These are phyloP conservation scores for Starmerella ratchasimensis DNA, from an alignment of 805 yeast species.

Conservation along the genomic window DNA sequence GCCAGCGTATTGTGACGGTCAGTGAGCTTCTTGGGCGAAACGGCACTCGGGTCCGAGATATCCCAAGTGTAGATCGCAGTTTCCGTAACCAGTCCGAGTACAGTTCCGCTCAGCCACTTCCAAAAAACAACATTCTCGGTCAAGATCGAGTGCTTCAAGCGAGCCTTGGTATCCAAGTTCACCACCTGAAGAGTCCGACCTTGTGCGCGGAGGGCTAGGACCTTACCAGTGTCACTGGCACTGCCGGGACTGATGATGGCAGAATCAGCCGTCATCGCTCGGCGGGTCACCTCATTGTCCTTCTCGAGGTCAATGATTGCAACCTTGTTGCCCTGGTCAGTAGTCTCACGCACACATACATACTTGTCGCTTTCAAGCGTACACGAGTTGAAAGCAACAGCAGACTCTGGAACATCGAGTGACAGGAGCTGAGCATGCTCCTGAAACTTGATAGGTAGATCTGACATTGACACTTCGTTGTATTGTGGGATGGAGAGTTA, in stretches of 20 bases:
- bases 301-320: slow-evolving; percentile 79
- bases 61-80: slow-evolving; percentile 67
- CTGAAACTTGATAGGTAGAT: slow-evolving; percentile 92
- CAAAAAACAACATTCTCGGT: slow-evolving; percentile 85
- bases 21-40: slow-evolving; percentile 70
- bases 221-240: slow-evolving; percentile 35
- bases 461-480: too few relatives aligned
- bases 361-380: slow-evolving; percentile 88
- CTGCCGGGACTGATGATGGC: slow-evolving; percentile 87
- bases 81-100: slow-evolving; percentile 75
- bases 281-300: slow-evolving; percentile 67
- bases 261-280: slow-evolving; percentile 92
- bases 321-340: slow-evolving; percentile 52
- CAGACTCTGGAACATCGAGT: slow-evolving; percentile 70
- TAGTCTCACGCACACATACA: slow-evolving; percentile 45
- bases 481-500: too few relatives aligned
- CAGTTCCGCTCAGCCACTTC: slow-evolving; percentile 73
- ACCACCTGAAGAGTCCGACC: slow-evolving; percentile 90
- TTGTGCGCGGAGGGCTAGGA: slow-evolving; percentile 87
- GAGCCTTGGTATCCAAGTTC: slow-evolving; percentile 72
- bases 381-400: slow-evolving; percentile 84
- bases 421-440: slow-evolving; percentile 82
- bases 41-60: slow-evolving; percentile 61
- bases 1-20: slow-evolving; percentile 65
- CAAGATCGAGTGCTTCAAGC: slow-evolving; percentile 75